Percentiles rank a stretch among this genome's conserved stretches.
phyloP scores from a whole-genome alignment of 805 yeast species.

The Nakazawaea siamensis region DNA sequence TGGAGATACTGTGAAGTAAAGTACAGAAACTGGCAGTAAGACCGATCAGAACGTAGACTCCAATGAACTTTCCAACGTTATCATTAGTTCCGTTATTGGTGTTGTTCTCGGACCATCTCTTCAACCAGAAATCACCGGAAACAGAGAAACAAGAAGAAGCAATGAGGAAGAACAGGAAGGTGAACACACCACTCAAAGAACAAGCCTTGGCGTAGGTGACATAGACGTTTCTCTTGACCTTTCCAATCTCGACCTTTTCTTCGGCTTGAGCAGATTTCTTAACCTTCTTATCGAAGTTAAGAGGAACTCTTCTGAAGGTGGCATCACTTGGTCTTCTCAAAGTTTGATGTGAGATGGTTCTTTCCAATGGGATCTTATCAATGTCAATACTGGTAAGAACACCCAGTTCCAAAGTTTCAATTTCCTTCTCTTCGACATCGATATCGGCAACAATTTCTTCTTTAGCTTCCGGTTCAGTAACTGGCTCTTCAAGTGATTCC shows the following conservation, averaged over 20 bases:
- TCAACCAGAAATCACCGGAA: slow-evolving; percentile 81
- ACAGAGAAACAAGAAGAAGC: slow-evolving; percentile 30
- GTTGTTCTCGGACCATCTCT: slow-evolving; percentile 80
- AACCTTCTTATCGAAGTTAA: slow-evolving; percentile 17
- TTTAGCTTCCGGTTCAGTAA: slow-evolving; percentile 11
- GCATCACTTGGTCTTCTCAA: slow-evolving; percentile 59
- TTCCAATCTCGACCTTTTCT: slow-evolving; percentile 52
- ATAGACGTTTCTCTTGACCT: slow-evolving; percentile 47
- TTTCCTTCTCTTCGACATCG: slow-evolving; percentile 7
- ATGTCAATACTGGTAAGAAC: not conserved
- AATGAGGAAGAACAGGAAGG: slow-evolving; percentile 25
- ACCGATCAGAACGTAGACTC: slow-evolving; percentile 49
- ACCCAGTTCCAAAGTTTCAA: slow-evolving; percentile 5
- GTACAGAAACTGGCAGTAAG: slow-evolving; percentile 40
- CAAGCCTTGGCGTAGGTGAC: slow-evolving; percentile 52
- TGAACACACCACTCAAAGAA: slow-evolving; percentile 37
- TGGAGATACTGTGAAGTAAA: slow-evolving; percentile 33
- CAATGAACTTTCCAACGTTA: slow-evolving; percentile 37
- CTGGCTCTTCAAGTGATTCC: slow-evolving; percentile 2
- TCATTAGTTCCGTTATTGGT: slow-evolving; percentile 32
- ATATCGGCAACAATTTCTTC: not conserved
- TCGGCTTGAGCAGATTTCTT: slow-evolving; percentile 36
- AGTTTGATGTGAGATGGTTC: slow-evolving; percentile 17
- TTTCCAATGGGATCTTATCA: slow-evolving; percentile 9
- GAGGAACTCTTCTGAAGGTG: slow-evolving; percentile 38